These are phyloP conservation scores for Cladobotryum protrusum DNA, from an alignment of 2,329 filamentous ascomycete species.

Conservation along the genomic window DNA sequence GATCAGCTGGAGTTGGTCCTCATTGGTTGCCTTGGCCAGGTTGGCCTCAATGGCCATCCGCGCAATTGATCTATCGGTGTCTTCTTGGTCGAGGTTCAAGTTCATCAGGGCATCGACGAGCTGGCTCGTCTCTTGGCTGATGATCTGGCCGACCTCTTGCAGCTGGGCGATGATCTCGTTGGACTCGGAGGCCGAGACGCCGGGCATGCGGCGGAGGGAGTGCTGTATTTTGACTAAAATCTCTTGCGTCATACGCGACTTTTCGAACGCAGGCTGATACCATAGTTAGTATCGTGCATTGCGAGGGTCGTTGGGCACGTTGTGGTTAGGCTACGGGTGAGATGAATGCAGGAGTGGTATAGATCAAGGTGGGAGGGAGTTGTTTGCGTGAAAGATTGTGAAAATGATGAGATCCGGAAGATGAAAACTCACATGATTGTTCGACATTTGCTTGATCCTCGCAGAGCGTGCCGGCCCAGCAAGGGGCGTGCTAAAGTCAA, in stretches of 20 bases:
- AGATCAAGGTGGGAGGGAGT: neutral
- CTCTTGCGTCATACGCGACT: constrained; percentile 28
- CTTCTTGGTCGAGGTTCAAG: constrained; percentile 31
- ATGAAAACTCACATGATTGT: constrained; percentile 29
- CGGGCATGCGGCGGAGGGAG: constrained; percentile 34
- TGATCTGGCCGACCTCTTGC: constrained; percentile 31
- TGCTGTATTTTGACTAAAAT: constrained; percentile 33
- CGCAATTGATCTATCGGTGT: constrained; percentile 32
- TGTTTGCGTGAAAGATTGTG: too few relatives aligned
- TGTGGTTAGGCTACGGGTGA: too few relatives aligned
- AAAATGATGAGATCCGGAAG: neutral
- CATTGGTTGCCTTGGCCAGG: constrained; percentile 27
- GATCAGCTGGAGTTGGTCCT: constrained; percentile 28
- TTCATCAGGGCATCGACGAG: constrained; percentile 34
- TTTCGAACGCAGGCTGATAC: constrained; percentile 28
- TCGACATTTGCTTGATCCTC: constrained; percentile 33
- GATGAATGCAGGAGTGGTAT: too few relatives aligned
- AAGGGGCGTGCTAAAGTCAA: constrained; percentile 35
- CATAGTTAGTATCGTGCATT: neutral
- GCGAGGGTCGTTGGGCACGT: too few relatives aligned
- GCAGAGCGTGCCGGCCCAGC: constrained; percentile 29
- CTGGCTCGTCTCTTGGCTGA: constrained; percentile 33
- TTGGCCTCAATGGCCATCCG: constrained; percentile 34
- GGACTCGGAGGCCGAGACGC: constrained; percentile 29
- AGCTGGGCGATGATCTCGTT: constrained; percentile 29